These are phyloP conservation scores for Staphylotrichum longicolle DNA, from an alignment of 495 filamentous ascomycete genomes.

Conservation along the genomic window DNA sequence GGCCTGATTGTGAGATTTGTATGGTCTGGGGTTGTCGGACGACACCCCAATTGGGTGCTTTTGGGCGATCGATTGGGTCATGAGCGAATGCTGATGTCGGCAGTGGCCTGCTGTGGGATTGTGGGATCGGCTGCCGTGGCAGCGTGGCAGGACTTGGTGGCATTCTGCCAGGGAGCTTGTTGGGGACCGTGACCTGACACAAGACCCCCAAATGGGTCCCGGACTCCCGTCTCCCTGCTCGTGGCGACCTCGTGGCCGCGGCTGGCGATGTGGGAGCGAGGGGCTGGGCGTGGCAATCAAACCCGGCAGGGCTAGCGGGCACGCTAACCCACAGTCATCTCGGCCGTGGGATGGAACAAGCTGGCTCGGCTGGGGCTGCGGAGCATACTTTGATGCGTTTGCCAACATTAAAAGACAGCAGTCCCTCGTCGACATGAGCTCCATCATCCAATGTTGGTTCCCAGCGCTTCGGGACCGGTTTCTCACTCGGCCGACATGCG, in stretches of 20 bases:
- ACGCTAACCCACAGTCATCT: not conserved
- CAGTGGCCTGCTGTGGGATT: slow-evolving; percentile 15
- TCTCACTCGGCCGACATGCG: not conserved
- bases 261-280: slow-evolving; percentile 4
- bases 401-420: not conserved
- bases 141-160: too few relatives aligned
- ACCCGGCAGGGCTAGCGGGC: slow-evolving; percentile 1
- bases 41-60: not conserved
- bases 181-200: slow-evolving; percentile 2
- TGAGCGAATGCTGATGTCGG: slow-evolving; percentile 16
- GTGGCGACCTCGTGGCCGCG: slow-evolving; percentile 20
- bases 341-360: not conserved
- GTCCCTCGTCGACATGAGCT: not conserved
- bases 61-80: not conserved
- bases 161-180: not conserved
- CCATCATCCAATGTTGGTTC: not conserved
- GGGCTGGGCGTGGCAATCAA: slow-evolving; percentile 8
- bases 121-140: too few relatives aligned
- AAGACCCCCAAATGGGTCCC: not conserved
- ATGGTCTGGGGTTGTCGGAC: not conserved
- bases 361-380: too few relatives aligned
- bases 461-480: not conserved
- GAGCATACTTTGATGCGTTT: too few relatives aligned
- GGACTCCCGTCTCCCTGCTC: not conserved
- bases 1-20: not conserved